These are phyloP conservation scores for Monilinia polystroma DNA, from an alignment of 2,329 filamentous ascomycete species.

Conservation along the genomic window DNA sequence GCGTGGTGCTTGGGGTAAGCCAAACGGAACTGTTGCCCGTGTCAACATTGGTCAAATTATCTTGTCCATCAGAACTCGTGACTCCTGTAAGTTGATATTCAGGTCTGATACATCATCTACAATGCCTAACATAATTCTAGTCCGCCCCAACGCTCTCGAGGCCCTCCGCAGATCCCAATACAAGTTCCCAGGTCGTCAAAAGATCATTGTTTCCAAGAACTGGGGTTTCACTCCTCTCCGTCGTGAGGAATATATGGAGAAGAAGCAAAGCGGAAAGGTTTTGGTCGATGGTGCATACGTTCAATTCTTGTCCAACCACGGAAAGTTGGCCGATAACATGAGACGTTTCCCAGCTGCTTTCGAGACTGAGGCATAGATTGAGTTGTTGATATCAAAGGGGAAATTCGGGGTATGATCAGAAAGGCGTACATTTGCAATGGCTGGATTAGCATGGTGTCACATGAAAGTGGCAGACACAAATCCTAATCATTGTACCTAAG, in stretches of 20 bases:
- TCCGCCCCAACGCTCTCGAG: slow-evolving; percentile 93
- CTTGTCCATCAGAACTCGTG: slow-evolving; percentile 94
- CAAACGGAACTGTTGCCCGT: slow-evolving; percentile 97
- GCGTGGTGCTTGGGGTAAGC: slow-evolving; percentile 99
- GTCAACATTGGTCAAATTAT: slow-evolving; percentile 99
- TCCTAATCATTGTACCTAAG: slow-evolving; percentile 37
- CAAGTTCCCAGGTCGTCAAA: slow-evolving; percentile 99
- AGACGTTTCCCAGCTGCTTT: slow-evolving; percentile 94
- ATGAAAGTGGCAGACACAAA: slow-evolving; percentile 25
- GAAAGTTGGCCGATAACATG: slow-evolving; percentile 81
- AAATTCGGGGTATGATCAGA: slow-evolving; percentile 25
- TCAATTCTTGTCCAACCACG: slow-evolving; percentile 97
- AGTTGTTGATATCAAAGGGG: slow-evolving; percentile 20
- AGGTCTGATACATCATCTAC: background rate
- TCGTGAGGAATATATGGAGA: slow-evolving; percentile 94
- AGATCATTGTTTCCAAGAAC: slow-evolving; percentile 99
- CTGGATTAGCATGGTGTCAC: slow-evolving; percentile 32
- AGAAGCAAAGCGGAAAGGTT: slow-evolving; percentile 90
- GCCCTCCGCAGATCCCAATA: slow-evolving; percentile 98
- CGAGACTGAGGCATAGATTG: slow-evolving; percentile 42
- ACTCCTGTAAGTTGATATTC: slow-evolving; percentile 64
- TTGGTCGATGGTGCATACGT: slow-evolving; percentile 99
- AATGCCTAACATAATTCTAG: slow-evolving; percentile 45
- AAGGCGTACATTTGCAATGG: slow-evolving; percentile 39
- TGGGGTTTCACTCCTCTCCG: slow-evolving; percentile 99